Evolutionary conservation across 1,284 basidiomycete genomes (phyloP).

Genomic region (Ganoderma boninense): DNA sequence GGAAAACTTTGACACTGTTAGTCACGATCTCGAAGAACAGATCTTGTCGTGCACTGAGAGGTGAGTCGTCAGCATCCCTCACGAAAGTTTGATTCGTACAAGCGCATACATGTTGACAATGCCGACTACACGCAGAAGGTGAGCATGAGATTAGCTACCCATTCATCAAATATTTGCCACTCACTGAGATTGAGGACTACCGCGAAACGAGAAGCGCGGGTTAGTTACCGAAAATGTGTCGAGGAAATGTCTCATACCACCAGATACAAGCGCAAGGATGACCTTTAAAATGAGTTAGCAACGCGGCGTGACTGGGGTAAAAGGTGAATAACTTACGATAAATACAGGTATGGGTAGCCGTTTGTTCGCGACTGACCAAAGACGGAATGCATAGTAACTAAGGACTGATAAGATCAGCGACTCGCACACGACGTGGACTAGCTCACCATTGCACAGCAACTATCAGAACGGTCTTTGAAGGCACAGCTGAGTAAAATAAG

Average conservation of each 20-base stretch:
- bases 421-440: neutral
- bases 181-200: slow-evolving; percentile 42
- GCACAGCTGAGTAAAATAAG: neutral
- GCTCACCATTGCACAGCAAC: slow-evolving; percentile 46
- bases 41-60: slow-evolving; percentile 21
- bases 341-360: slow-evolving; percentile 23
- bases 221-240: neutral
- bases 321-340: slow-evolving; percentile 24
- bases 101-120: neutral
- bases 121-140: neutral
- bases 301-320: neutral
- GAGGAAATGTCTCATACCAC: slow-evolving; percentile 23
- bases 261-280: slow-evolving; percentile 18
- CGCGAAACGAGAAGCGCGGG: neutral
- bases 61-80: neutral
- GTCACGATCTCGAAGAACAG: slow-evolving; percentile 33
- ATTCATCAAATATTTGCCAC: neutral
- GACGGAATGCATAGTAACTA: slow-evolving; percentile 46
- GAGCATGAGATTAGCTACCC: too few species aligned
- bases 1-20: slow-evolving; percentile 28
- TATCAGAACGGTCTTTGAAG: slow-evolving; percentile 40
- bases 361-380: slow-evolving; percentile 37
- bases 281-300: neutral
- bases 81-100: neutral
- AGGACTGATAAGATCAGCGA: neutral